Conservation (phyloP, 129 eudicot genomes). For the Apium graveolens region DNA sequence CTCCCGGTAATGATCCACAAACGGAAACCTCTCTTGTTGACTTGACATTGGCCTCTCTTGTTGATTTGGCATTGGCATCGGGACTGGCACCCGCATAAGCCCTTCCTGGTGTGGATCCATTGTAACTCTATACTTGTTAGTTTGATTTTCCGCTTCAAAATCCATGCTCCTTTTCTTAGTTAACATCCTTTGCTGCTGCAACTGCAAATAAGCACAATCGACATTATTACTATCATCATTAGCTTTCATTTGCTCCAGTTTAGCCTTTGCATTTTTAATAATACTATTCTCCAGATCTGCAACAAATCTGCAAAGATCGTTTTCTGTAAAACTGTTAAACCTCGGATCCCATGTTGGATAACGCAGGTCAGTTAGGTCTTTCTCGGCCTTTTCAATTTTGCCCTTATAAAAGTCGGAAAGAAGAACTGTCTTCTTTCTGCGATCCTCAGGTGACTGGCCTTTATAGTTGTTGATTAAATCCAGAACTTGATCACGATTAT, state of each 20-base stretch:
- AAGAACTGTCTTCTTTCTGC: neutral
- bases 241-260: neutral
- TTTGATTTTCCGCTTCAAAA: neutral
- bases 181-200: neutral
- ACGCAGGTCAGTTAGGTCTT: slow-evolving; percentile 2
- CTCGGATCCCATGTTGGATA: slow-evolving; percentile 14
- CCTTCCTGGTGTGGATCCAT: neutral
- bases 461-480: slow-evolving; percentile 7
- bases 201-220: neutral
- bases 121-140: neutral
- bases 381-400: neutral
- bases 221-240: neutral
- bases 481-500: neutral
- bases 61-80: neutral
- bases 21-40: neutral
- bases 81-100: neutral
- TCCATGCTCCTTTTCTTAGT: neutral
- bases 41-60: no score
- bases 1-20: neutral
- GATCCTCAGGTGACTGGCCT: slow-evolving; percentile 8
- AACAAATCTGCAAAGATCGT: neutral
- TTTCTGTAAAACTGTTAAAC: neutral
- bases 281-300: slow-evolving; percentile 4
- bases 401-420: slow-evolving; percentile 9
- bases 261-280: slow-evolving; percentile 2